Evolutionary conservation across 2,329 filamentous ascomycete genomes (phyloP), one percentile per base, ranked within the genome.

Genomic region (Aspergillus terreus): DNA sequence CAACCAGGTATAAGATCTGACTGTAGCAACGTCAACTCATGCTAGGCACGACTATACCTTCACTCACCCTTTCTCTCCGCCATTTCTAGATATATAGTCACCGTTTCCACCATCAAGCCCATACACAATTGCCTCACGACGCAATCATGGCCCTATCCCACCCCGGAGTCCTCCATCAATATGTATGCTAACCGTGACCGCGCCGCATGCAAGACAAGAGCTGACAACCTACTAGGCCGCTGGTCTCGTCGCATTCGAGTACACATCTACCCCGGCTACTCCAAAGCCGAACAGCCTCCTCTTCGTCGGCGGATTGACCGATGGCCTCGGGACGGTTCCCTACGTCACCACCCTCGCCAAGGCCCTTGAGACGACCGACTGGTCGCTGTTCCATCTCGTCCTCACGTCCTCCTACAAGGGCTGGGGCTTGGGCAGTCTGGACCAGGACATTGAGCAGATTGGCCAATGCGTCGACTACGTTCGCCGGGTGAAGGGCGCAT

Each of bases 251-350:
- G 68, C 72, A 11, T 76, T 75, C 54, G 74, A 76, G 59, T 75
- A 70, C 54, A 62, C 58, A 15, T 55, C 58, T 15, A 44, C 50
- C 44, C 50, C 54, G 42, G 40, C 60, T 30, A 51, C 62, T 55
- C 56, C 49, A 38, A 74, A 72, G 46, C 65, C 63, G 40, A 63
- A 82, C 66, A 80, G 76, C 25, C 68, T 85, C 46, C 68, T 85
- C 58, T 84, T 81, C 70, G 70, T 85, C 47, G 82, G 79, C 53
- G 83, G 83, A 35, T 73, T 86, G 38, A 76, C 73, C 47, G 82
- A 85, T 64, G 81, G 79, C 17, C 72, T 82, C 47, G 73, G 76
- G 50, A 80, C 76, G 5, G 79, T 83, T 6, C 66, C 72, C 15
- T 85, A 83, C 64, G 74, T 82, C 2, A 64, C 73, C 42, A 60